Base-by-base conservation (phyloP, 306 rosid species). In the Sechiopsis laciniata region DNA sequence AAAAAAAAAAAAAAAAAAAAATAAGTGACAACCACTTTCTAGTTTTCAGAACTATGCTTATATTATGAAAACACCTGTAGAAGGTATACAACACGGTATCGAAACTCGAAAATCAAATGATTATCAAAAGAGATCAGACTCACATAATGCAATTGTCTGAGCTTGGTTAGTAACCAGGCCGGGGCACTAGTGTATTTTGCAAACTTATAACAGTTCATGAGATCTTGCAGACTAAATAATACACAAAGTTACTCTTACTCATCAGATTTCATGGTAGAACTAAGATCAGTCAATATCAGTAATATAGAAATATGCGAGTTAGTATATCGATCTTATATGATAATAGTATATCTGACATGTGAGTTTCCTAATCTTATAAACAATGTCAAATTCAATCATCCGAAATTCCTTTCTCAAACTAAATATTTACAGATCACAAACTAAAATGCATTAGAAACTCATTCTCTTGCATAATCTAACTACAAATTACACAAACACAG, bases 221-320 rank as follows among this genome's bases (percentile, higher is more conserved):
- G 96, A 90, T 78, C 97, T 83, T 0, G 97, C 96, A 14, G 96
- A 90, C 78, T 88, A 95, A 14, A 93, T 89, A 56, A 87, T 84
- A 17, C 85, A 88, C 37, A 8, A 32, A 29, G 68, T 7, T 61
- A 26, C 13, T 9, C 1, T 62, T 8, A 14, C 21, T 32, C 46
- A 32, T 62, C 16, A 15, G 2, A 7, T 62, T 62, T 59, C 42
- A 32, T 20, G 15, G 7, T 29, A 59, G 40, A 14, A 61, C 3
- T 61, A 16, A 60, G 66, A 24, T 60, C 13, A 26, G 3, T 58
- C 63, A 22, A 7, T 22, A 29, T 58, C 63, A 11, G 32, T 20
- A 14, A 0, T 29, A 58, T 22, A 58, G 16, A 22, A 57, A 22
- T 58, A 58, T 22, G 10, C 13, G 12, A 42, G 45, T 37, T 4